A percentile compares a stretch with the other conserved stretches of the same genome.
phyloP scores from a whole-genome alignment of 371 early-diverging fungal genomes.

The Basidiobolus meristosporus region DNA sequence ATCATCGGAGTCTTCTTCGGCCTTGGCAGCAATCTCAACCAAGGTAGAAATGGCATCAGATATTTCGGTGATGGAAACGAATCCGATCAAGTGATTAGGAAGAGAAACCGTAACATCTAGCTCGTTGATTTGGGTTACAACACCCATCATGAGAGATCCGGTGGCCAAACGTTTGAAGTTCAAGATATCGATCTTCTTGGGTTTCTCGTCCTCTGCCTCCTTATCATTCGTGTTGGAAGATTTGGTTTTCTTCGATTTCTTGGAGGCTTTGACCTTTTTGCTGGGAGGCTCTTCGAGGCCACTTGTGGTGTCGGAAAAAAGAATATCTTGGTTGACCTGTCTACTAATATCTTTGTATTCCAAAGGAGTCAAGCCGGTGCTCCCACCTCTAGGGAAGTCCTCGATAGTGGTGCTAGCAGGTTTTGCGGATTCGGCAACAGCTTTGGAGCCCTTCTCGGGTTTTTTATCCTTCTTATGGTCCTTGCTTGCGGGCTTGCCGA shows the following conservation, averaged over 20 bases:
- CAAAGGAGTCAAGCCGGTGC: conserved; percentile 55
- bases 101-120: conserved; percentile 57
- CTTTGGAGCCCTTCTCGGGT: not conserved
- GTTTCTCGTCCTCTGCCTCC: too few relatives aligned
- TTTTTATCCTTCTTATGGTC: not conserved
- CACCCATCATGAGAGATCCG: conserved; percentile 57
- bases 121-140: conserved; percentile 53
- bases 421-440: conserved; percentile 8
- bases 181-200: not conserved
- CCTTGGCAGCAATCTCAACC: conserved; percentile 37
- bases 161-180: conserved; percentile 29
- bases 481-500: too few relatives aligned
- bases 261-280: too few relatives aligned
- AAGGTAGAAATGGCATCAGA: conserved; percentile 32
- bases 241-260: too few relatives aligned
- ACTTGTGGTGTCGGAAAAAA: too few relatives aligned
- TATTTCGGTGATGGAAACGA: conserved; percentile 59
- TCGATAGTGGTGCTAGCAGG: conserved; percentile 10
- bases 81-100: conserved; percentile 58
- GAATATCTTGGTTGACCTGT: conserved; percentile 28
- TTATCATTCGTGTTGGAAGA: too few relatives aligned
- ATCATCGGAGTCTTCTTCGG: conserved; percentile 21
- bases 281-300: too few relatives aligned
- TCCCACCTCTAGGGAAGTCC: conserved; percentile 70
- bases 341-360: conserved; percentile 59